Evolutionary conservation across 139 green algal species (phyloP).

Genomic region (Gonium pectorale): DNA sequence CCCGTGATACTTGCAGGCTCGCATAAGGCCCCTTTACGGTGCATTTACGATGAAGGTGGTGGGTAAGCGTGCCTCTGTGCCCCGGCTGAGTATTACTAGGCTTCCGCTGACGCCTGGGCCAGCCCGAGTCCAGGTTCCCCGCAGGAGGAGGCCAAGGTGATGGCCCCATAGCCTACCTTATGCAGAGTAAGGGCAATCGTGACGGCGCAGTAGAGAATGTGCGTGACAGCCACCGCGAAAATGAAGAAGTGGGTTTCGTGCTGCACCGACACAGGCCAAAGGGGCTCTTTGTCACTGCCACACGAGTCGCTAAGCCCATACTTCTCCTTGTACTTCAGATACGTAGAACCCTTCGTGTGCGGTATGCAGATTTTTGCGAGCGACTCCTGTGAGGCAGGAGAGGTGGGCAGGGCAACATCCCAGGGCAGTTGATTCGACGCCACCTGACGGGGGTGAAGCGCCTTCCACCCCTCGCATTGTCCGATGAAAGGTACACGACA

Average conservation of each 20-base stretch:
- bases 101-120: too few species aligned
- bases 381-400: not conserved
- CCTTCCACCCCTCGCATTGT: too few species aligned
- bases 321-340: slow-evolving; percentile 11
- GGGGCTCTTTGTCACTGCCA: slow-evolving; percentile 6
- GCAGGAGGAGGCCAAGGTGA: too few species aligned
- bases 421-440: not conserved
- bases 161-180: too few species aligned
- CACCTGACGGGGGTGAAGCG: not conserved
- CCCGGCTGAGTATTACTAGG: too few species aligned
- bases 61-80: too few species aligned
- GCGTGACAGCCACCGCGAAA: slow-evolving; percentile 41
- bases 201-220: slow-evolving; percentile 35
- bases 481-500: too few species aligned
- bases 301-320: slow-evolving; percentile 14
- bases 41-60: too few species aligned
- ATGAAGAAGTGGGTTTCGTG: slow-evolving; percentile 51
- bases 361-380: slow-evolving; percentile 39
- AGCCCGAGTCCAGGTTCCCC: too few species aligned
- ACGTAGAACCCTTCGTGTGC: not conserved
- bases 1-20: too few species aligned
- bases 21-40: too few species aligned
- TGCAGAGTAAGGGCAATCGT: slow-evolving; percentile 30
- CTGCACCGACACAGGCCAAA: slow-evolving; percentile 45
- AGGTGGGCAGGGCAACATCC: too few species aligned